Conservation (phyloP, 169 alveolate species). For the Cryptosporidium ryanae region DNA sequence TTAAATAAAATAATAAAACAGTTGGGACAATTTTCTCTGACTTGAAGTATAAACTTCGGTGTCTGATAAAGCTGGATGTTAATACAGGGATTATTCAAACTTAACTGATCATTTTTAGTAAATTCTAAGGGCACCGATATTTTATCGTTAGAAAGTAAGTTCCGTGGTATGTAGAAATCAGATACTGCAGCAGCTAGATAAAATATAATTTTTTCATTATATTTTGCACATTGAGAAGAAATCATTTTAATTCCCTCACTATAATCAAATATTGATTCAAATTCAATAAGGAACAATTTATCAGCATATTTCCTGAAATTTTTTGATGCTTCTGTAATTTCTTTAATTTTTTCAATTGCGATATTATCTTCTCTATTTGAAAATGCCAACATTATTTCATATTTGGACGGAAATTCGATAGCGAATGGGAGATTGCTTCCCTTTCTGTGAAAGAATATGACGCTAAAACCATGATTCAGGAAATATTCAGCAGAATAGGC, state of each 20-base stretch:
- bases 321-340: conserved; percentile 31
- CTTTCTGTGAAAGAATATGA: conserved; percentile 80
- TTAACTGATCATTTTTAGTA: conserved; percentile 1
- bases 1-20: conserved; percentile 79
- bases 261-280: conserved; percentile 79
- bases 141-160: conserved; percentile 43
- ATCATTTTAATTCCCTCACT: conserved; percentile 74
- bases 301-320: conserved; percentile 42
- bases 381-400: conserved; percentile 17
- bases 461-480: conserved; percentile 79
- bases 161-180: conserved; percentile 85
- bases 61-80: conserved; percentile 74
- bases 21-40: conserved; percentile 69
- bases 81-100: conserved; percentile 7
- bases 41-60: conserved; percentile 79
- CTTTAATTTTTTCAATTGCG: not conserved
- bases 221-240: conserved; percentile 23
- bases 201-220: conserved; percentile 50
- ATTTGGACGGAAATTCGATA: conserved; percentile 51
- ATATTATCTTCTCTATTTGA: not conserved
- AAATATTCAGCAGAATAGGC: conserved; percentile 86
- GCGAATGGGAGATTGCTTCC: conserved; percentile 79
- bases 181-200: conserved; percentile 90
- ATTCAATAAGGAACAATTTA: conserved; percentile 75
- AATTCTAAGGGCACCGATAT: conserved; percentile 51